Base-by-base conservation (phyloP, 148 eudicot species). In the Fallopia convolvulus region DNA sequence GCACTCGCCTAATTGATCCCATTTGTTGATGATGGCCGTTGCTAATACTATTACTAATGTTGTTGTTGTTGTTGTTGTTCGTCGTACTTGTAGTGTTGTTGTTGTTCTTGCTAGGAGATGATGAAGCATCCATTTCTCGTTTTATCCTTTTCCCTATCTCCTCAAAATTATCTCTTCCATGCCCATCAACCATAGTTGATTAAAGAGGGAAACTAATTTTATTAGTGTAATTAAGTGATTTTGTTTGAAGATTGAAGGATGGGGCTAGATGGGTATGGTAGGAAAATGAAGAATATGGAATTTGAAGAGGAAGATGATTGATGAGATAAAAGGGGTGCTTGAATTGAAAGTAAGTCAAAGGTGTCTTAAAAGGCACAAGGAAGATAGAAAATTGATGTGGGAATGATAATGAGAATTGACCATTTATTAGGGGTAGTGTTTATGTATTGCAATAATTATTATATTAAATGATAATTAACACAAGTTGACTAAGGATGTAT, bases 61-160 rank as follows among this genome's bases (percentile, higher is more conserved):
- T 77, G 65, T 12, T 39, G 71, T 42, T 77, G 65, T 41, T 55
- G 66, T 13, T 66, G 33, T 15, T 75, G 77, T 13, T 50, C 1
- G 6, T 76, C 26, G 46, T 66, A 5, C 9, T 65, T 9, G 56
- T 58, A 30, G 26, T 48, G 55, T 50, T 0, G 53, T 49, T 11
- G 53, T 49, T 17, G 17, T 55, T 55, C 9, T 47, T 76, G 32
- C 30, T 17, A 4, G 18, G 18, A 44, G 65, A 36, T 40, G 81
- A 66, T 15, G 79, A 65, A 30, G 83, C 90, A 87, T 87, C 90
- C 65, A 84, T 81, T 70, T 90, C 93, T 78, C 91, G 79, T 80
- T 90, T 92, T 74, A 90, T 80, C 87, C 88, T 92, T 86, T 92
- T 92, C 13, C 89, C 93, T 66, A 84, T 76, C 79, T 91, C 97